Base-by-base conservation (phyloP, 805 yeast genomes). In the Starmera quercuum region DNA sequence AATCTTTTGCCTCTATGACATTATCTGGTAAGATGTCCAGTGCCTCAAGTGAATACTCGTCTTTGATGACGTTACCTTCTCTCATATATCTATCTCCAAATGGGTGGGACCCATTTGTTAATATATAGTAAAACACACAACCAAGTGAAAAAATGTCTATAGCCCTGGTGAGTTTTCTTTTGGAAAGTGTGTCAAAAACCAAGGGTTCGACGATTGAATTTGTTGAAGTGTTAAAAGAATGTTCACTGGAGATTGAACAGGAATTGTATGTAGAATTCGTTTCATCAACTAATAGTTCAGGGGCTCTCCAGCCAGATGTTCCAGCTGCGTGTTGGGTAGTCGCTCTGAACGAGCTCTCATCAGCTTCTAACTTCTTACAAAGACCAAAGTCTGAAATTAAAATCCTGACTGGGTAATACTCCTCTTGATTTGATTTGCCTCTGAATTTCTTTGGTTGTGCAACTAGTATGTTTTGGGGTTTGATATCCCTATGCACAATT, bases 281-380 rank as follows among this genome's bases (percentile, higher is more conserved):
- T 16, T 56, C 66, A 28, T 67, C 73, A 17, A 71, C 54, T 24
- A 85, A 58, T 22, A 85, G 56, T 49, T 92, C 98, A 0, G 98
- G 98, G 0, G 99, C 97, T 46, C 97, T 72, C 98, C 98, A 92
- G 4, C 99, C 99, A 4, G 92, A 75, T 0, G 98, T 92, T 2
- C 98, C 98, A 1, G 97, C 95, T 14, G 95, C 94, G 48, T 86
- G 79, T 22, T 85, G 87, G 0, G 92, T 80, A 1, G 95, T 90
- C 0, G 96, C 95, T 41, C 90, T 71, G 56, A 90, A 90, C 2
- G 95, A 84, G 2, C 95, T 83, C 56, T 92, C 96, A 46, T 87
- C 97, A 12, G 78, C 75, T 41, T 92, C 98, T 33, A 92, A 62
- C 51, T 83, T 83, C 53, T 90, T 88, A 54, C 98, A 92, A 7